Evolutionary conservation across 805 yeast species (phyloP).

Genomic region (Saccharomycopsis fibuligera): DNA sequence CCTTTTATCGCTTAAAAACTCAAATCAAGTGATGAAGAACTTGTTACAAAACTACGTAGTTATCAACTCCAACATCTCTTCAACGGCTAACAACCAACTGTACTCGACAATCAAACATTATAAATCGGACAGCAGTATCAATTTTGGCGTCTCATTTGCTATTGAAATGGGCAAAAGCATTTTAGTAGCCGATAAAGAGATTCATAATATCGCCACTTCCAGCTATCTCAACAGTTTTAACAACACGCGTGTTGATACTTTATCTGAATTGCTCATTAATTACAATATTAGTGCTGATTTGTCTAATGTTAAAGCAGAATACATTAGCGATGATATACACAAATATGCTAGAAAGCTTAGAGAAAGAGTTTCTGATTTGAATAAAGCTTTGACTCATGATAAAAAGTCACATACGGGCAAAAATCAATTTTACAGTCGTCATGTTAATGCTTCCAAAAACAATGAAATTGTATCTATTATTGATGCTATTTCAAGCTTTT

Average conservation of each 20-base stretch:
- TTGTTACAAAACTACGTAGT: conserved; percentile 73
- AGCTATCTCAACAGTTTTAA: conserved; percentile 16
- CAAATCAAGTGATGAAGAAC: conserved; percentile 71
- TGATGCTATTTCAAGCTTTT: conserved; percentile 11
- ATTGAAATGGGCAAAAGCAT: conserved; percentile 78
- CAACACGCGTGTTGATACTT: conserved; percentile 34
- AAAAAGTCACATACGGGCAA: not conserved
- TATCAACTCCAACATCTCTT: conserved; percentile 24
- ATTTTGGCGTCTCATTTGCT: conserved; percentile 86
- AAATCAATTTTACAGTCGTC: not conserved
- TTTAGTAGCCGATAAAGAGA: conserved; percentile 59
- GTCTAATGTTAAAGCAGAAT: conserved; percentile 1
- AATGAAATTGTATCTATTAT: conserved; percentile 8
- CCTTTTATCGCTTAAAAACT: conserved; percentile 43
- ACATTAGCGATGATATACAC: not conserved
- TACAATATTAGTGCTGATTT: conserved; percentile 35
- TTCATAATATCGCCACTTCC: conserved; percentile 38
- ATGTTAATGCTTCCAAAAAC: not conserved
- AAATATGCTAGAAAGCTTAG: not conserved
- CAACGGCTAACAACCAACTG: not conserved
- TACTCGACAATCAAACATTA: conserved; percentile 23
- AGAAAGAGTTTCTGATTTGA: not conserved
- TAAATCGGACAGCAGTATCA: conserved; percentile 38
- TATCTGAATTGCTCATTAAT: conserved; percentile 71
- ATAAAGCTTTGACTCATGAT: not conserved